phyloP scores from a whole-genome alignment of 306 rosid genomes.

The Hippophae rhamnoides region DNA sequence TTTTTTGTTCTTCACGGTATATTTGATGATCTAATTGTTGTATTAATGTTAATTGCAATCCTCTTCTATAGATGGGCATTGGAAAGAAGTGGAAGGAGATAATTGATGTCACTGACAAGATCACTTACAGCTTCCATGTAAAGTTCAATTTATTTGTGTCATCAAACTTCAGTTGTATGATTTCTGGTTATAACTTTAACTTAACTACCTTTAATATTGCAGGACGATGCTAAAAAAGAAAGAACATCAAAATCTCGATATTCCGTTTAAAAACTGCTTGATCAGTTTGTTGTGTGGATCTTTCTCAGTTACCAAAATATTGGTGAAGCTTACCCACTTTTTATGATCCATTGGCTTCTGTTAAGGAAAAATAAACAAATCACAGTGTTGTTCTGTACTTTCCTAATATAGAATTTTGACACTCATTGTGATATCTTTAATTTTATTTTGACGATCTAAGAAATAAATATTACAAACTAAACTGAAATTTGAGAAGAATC shows the following conservation, averaged over 20 bases:
- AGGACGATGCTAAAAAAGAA: slow-evolving; percentile 75
- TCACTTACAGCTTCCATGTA: slow-evolving; percentile 74
- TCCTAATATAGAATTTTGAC: slow-evolving; percentile 1
- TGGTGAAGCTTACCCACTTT: not conserved
- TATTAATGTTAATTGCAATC: too few relatives aligned
- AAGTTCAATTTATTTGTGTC: slow-evolving; percentile 8
- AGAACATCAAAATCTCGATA: slow-evolving; percentile 66
- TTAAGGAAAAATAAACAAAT: slow-evolving; percentile 10
- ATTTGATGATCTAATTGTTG: too few relatives aligned
- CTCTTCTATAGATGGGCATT: slow-evolving; percentile 36
- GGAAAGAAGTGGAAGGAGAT: slow-evolving; percentile 99
- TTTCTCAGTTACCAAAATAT: slow-evolving; percentile 9
- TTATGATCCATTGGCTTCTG: not conserved
- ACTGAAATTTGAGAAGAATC: slow-evolving; percentile 21
- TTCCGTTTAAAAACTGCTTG: slow-evolving; percentile 29
- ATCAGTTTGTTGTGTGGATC: slow-evolving; percentile 9
- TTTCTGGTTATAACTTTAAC: slow-evolving; percentile 1
- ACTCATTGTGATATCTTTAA: not conserved
- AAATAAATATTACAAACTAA: slow-evolving; percentile 24
- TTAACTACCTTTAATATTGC: slow-evolving; percentile 29
- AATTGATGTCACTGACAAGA: slow-evolving; percentile 59
- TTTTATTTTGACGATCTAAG: slow-evolving; percentile 16
- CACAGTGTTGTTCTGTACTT: slow-evolving; percentile 3
- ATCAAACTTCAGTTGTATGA: not conserved
- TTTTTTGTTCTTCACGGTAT: too few relatives aligned